These are phyloP conservation scores for Lachancea thermotolerans DNA, from an alignment of 805 yeast species.

Conservation along the genomic window DNA sequence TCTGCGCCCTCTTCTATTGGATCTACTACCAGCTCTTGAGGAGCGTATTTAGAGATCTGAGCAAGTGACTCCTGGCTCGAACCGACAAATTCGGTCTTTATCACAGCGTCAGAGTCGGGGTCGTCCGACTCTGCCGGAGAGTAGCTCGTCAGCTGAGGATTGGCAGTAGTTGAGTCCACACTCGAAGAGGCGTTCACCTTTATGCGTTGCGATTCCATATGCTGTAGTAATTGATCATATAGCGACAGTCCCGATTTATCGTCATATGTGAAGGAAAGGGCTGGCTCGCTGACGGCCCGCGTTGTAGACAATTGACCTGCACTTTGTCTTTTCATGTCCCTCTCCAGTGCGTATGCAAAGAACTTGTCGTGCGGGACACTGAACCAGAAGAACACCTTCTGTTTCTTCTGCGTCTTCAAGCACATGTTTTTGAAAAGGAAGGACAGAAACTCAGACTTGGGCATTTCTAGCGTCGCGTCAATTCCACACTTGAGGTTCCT, in stretches of 20 bases:
- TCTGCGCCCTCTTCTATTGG: slow-evolving; percentile 2
- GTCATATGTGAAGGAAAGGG: slow-evolving; percentile 67
- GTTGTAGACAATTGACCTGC: slow-evolving; percentile 63
- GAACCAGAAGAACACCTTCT: slow-evolving; percentile 94
- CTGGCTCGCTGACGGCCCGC: slow-evolving; percentile 66
- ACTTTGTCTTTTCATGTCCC: slow-evolving; percentile 79
- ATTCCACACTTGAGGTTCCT: slow-evolving; percentile 79
- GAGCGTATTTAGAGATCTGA: slow-evolving; percentile 6
- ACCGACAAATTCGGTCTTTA: slow-evolving; percentile 1
- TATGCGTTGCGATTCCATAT: slow-evolving; percentile 31
- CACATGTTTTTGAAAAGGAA: slow-evolving; percentile 83
- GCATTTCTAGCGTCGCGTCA: slow-evolving; percentile 82
- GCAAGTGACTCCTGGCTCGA: not conserved
- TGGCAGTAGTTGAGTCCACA: not conserved
- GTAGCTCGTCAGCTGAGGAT: not conserved
- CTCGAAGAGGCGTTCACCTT: slow-evolving; percentile 4
- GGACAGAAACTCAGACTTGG: slow-evolving; percentile 76
- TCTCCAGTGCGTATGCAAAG: slow-evolving; percentile 87
- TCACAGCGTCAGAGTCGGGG: not conserved
- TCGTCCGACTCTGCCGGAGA: not conserved
- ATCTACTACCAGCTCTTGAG: slow-evolving; percentile 17
- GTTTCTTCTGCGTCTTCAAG: slow-evolving; percentile 90
- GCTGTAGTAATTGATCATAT: slow-evolving; percentile 45
- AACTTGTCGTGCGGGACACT: slow-evolving; percentile 90
- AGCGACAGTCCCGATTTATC: slow-evolving; percentile 37